phyloP scores from a whole-genome alignment of 163 green algal genomes.

The Prototheca wickerhamii region DNA sequence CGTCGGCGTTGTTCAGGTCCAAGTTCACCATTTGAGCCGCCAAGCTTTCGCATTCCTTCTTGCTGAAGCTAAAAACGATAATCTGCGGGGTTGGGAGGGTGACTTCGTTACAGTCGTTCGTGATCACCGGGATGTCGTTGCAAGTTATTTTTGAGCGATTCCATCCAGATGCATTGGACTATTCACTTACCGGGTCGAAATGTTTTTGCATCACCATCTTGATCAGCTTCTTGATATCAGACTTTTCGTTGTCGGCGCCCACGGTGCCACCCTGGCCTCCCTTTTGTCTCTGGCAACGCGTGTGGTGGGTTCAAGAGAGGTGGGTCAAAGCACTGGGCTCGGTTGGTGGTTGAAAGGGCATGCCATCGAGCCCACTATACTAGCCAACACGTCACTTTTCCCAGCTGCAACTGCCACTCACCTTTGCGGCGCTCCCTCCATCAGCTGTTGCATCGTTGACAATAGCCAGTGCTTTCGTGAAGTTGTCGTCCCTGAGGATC shows the following conservation, averaged over 20 bases:
- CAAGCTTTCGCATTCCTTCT: conserved; percentile 70
- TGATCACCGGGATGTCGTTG: not conserved
- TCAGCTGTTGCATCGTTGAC: conserved; percentile 14
- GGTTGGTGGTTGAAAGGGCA: too few species aligned
- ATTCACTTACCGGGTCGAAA: conserved; percentile 49
- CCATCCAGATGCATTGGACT: not conserved
- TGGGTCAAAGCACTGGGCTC: too few species aligned
- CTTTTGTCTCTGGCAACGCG: too few species aligned
- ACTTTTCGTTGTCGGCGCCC: conserved; percentile 10
- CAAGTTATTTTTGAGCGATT: too few species aligned
- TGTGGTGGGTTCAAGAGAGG: too few species aligned
- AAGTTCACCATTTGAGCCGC: conserved; percentile 63
- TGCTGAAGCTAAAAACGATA: conserved; percentile 74
- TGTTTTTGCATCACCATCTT: conserved; percentile 49
- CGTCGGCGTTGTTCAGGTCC: conserved; percentile 68
- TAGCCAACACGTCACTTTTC: not conserved
- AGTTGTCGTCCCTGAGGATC: conserved; percentile 37
- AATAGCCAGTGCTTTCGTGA: conserved; percentile 30
- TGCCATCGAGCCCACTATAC: too few species aligned
- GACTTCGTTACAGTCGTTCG: not conserved
- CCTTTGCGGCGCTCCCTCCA: not conserved
- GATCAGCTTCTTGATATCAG: conserved; percentile 50
- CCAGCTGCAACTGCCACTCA: too few species aligned
- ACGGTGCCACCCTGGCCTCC: too few species aligned
- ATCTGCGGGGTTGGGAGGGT: conserved; percentile 11